A percentile compares a stretch with the other conserved stretches of the same genome.
These are phyloP conservation scores for Termitomyces sp. DNA, from an alignment of 1,284 basidiomycete genomes.

Conservation along the genomic window DNA sequence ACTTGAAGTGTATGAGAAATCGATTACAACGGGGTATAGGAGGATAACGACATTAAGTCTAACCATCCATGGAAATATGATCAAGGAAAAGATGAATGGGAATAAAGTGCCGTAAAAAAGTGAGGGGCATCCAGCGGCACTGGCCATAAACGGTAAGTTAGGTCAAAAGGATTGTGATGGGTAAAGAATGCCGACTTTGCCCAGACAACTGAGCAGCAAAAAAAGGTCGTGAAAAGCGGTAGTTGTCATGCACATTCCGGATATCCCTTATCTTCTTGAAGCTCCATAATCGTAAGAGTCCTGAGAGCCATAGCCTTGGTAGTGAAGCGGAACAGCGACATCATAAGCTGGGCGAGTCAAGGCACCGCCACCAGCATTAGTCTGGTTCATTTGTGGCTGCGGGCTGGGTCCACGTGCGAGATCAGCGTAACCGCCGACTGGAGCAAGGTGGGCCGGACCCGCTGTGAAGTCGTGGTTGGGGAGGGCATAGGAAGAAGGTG, in stretches of 20 bases:
- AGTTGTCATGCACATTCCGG: background rate
- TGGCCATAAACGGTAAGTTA: slow-evolving; percentile 12
- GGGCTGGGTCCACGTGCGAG: slow-evolving; percentile 64
- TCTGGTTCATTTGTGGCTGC: slow-evolving; percentile 59
- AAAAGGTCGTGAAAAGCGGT: slow-evolving; percentile 9
- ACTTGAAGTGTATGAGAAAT: background rate
- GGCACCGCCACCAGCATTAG: slow-evolving; percentile 40
- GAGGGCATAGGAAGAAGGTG: slow-evolving; percentile 31
- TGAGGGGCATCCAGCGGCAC: slow-evolving; percentile 29
- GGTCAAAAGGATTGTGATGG: slow-evolving; percentile 12
- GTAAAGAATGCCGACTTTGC: slow-evolving; percentile 22
- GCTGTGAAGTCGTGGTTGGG: slow-evolving; percentile 83
- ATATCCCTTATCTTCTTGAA: slow-evolving; percentile 10
- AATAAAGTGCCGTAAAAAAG: slow-evolving; percentile 20
- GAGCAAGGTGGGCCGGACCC: slow-evolving; percentile 49
- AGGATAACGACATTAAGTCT: slow-evolving; percentile 6
- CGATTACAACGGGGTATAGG: slow-evolving; percentile 14
- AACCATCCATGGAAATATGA: background rate
- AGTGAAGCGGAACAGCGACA: slow-evolving; percentile 53
- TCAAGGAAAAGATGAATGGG: background rate
- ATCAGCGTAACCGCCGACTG: slow-evolving; percentile 75
- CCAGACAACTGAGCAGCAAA: slow-evolving; percentile 17
- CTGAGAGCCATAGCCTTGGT: slow-evolving; percentile 42
- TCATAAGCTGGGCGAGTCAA: slow-evolving; percentile 45
- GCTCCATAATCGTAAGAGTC: slow-evolving; percentile 13